Evolutionary conservation across 1,284 basidiomycete genomes (phyloP).

Genomic region (Ustilago nuda): DNA sequence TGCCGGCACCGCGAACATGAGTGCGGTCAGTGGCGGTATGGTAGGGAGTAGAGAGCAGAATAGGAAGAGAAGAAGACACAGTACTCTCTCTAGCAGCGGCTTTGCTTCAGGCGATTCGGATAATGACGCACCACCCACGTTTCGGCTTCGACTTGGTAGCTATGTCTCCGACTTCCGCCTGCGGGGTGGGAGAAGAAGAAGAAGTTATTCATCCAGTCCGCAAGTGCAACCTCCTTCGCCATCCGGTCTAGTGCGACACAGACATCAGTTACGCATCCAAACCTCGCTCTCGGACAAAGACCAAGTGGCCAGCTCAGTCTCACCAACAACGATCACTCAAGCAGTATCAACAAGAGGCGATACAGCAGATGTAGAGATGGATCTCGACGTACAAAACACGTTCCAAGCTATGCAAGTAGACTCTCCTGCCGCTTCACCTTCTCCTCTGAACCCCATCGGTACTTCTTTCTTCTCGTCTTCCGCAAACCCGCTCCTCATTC

Average conservation of each 20-base stretch:
- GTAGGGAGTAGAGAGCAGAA: neutral
- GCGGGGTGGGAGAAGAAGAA: conserved; percentile 6
- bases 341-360: neutral
- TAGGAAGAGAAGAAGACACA: conserved; percentile 33
- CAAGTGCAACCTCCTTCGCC: conserved; percentile 18
- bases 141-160: conserved; percentile 28
- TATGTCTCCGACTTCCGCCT: conserved; percentile 29
- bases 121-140: conserved; percentile 27
- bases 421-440: conserved; percentile 28
- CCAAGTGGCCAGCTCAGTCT: neutral
- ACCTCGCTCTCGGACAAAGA: conserved; percentile 5
- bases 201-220: conserved; percentile 15
- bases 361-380: conserved; percentile 26
- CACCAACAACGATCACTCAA: conserved; percentile 4
- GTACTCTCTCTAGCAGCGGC: conserved; percentile 26
- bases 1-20: conserved; percentile 1
- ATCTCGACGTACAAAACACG: conserved; percentile 32
- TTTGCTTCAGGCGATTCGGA: conserved; percentile 36
- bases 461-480: conserved; percentile 7
- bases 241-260: conserved; percentile 6
- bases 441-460: neutral
- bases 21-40: neutral
- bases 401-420: conserved; percentile 50
- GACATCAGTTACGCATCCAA: conserved; percentile 27
- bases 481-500: neutral